Base-by-base conservation (phyloP, 768 basidiomycete species). In the Tricholoma flavovirens region DNA sequence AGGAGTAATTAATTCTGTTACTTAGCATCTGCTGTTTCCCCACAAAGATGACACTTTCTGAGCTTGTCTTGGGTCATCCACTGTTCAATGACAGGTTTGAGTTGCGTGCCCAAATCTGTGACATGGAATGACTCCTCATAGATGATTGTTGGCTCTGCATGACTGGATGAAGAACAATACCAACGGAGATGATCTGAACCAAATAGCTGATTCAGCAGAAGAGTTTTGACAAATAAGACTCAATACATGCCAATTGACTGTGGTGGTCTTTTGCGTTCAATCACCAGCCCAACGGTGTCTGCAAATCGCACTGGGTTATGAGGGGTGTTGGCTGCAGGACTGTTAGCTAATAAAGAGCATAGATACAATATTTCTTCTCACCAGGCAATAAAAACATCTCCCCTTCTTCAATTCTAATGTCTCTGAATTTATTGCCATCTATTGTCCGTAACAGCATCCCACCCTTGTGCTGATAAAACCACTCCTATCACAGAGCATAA, bases 381-480 rank as follows among this genome's bases (percentile, higher is more conserved):
- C 96, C 90, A 49, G 96, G 96, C 21, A 98, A 76, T 62, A 98
- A 65, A 70, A 97, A 98, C 94, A 98, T 98, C 58, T 94, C 93
- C 48, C 95, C 95, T 70, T 99, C 94, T 59, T 86, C 88, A 62
- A 98, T 97, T 24, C 74, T 74, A 49, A 98, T 89, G 68, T 98
- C 96, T 66, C 79, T 77, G 71, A 95, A 95, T 59, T 76, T 73
- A 9, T 81, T 84, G 6, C 83, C 90, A 49, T 93, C 90, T 14
- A 97, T 87, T 1, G 91, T 86, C 57, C 90, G 85, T 19, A 99
- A 77, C 2, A 92, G 75, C 94, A 98, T 98, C 2, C 80, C 83
- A 2, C 96, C 96, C 69, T 94, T 93, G 75, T 95, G 79, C 67
- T 99, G 96, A 71, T 94, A 98, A 71, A 98, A 98, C 95, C 94